Conservation (phyloP, 495 filamentous ascomycete genomes). For the Hypoxylon fragiforme region DNA sequence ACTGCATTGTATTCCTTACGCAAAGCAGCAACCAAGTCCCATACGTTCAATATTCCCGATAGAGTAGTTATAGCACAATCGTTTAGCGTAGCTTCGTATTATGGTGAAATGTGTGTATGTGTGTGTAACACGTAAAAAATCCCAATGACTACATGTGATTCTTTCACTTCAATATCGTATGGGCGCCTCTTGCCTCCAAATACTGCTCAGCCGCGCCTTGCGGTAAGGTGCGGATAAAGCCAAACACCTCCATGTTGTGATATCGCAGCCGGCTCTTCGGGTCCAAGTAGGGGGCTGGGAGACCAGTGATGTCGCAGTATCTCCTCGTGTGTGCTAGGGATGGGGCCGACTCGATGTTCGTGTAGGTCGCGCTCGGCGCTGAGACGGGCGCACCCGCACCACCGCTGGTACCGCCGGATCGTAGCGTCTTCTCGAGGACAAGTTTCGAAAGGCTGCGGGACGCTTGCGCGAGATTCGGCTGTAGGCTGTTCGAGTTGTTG, state of each 20-base stretch:
- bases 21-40: too few species aligned
- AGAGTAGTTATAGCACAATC: neutral
- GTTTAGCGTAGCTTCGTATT: too few species aligned
- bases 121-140: too few species aligned
- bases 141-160: too few species aligned
- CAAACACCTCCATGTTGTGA: conserved; percentile 86
- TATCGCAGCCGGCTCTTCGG: conserved; percentile 92
- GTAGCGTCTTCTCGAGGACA: conserved; percentile 71
- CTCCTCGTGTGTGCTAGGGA: conserved; percentile 74
- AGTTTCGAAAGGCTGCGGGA: conserved; percentile 81
- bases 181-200: conserved; percentile 84
- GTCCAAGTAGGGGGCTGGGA: conserved; percentile 85
- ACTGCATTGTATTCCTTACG: too few species aligned
- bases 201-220: conserved; percentile 84
- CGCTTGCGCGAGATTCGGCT: conserved; percentile 78
- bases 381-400: conserved; percentile 7
- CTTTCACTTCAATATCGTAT: conserved; percentile 79
- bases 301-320: conserved; percentile 94
- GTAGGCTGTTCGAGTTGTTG: conserved; percentile 43
- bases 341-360: conserved; percentile 91
- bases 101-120: too few species aligned
- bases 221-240: conserved; percentile 70
- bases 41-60: too few species aligned
- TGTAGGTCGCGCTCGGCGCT: conserved; percentile 83
- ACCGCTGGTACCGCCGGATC: conserved; percentile 35